These are phyloP conservation scores for Pichia cabralensis DNA, from an alignment of 805 yeast genomes.

Conservation along the genomic window DNA sequence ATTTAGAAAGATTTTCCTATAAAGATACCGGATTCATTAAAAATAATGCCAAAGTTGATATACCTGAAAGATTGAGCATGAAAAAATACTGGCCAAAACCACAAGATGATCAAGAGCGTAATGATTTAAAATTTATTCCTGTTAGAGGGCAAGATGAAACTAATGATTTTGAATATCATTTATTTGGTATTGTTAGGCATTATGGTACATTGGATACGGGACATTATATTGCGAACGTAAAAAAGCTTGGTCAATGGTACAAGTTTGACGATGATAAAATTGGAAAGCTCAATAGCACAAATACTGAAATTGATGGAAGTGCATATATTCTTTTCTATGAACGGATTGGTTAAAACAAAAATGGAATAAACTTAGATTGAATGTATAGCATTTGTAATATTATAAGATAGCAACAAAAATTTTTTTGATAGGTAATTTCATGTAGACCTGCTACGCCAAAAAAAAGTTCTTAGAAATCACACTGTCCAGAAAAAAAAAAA, in stretches of 20 bases:
- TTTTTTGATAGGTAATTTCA: no score
- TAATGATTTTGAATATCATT: constrained; percentile 57
- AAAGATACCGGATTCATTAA: constrained; percentile 34
- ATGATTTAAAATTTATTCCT: constrained; percentile 42
- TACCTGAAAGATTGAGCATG: constrained; percentile 47
- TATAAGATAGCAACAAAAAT: no score
- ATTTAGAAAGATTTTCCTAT: constrained; percentile 66
- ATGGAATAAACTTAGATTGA: no score
- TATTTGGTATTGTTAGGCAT: constrained; percentile 80
- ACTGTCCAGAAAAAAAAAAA: no score
- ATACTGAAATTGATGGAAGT: constrained; percentile 7
- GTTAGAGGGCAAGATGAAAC: constrained; percentile 57
- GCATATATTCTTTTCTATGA: constrained; percentile 10
- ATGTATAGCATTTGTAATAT: background rate
- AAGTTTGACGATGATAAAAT: constrained; percentile 10
- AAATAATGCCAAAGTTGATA: constrained; percentile 54
- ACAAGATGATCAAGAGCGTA: constrained; percentile 32
- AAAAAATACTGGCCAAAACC: constrained; percentile 65
- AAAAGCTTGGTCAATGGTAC: constrained; percentile 5
- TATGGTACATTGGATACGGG: constrained; percentile 77
- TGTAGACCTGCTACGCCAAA: background rate
- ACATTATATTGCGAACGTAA: constrained; percentile 45
- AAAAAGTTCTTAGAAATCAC: no score
- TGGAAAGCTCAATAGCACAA: background rate
- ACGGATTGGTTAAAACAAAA: background rate